Evolutionary conservation across 2,329 filamentous ascomycete species (phyloP).

Genomic region (Hypoxylon sp.): DNA sequence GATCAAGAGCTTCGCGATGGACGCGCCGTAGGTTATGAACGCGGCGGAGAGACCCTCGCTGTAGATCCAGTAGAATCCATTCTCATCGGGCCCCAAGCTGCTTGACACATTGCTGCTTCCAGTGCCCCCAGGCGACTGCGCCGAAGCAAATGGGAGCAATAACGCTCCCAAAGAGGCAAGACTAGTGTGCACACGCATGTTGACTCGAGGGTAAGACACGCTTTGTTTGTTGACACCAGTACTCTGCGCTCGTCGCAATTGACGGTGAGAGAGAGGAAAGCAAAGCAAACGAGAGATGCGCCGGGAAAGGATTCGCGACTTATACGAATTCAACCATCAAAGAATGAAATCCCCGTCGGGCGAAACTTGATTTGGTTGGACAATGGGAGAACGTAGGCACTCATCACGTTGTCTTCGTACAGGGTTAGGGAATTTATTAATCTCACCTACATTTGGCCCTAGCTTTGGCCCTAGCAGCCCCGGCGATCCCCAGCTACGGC

Average conservation of each 20-base stretch:
- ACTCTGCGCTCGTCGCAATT: constrained; percentile 43
- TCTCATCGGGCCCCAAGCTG: constrained; percentile 63
- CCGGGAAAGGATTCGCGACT: constrained; percentile 42
- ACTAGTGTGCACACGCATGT: constrained; percentile 52
- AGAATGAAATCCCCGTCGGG: constrained; percentile 35
- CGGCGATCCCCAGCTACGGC: constrained; percentile 37
- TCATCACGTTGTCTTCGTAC: constrained; percentile 42
- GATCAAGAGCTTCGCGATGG: constrained; percentile 79
- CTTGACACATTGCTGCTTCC: constrained; percentile 43
- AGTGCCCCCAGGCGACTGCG: constrained; percentile 48
- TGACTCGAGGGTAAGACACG: constrained; percentile 39
- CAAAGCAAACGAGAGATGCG: constrained; percentile 9
- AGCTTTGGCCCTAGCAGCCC: constrained; percentile 30
- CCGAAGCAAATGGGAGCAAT: constrained; percentile 53
- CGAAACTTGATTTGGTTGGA: constrained; percentile 44
- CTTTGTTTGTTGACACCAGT: constrained; percentile 38
- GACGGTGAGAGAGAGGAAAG: constrained; percentile 39
- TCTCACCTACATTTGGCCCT: constrained; percentile 41
- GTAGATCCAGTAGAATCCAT: constrained; percentile 80
- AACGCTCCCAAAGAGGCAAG: constrained; percentile 52
- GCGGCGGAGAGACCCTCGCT: constrained; percentile 75
- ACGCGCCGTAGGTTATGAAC: constrained; percentile 83
- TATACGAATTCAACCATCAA: constrained; percentile 47
- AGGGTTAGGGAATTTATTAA: constrained; percentile 47
- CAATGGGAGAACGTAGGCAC: constrained; percentile 36